Base-by-base conservation (phyloP, 208 protist genomes). In the Leishmania tropica region DNA sequence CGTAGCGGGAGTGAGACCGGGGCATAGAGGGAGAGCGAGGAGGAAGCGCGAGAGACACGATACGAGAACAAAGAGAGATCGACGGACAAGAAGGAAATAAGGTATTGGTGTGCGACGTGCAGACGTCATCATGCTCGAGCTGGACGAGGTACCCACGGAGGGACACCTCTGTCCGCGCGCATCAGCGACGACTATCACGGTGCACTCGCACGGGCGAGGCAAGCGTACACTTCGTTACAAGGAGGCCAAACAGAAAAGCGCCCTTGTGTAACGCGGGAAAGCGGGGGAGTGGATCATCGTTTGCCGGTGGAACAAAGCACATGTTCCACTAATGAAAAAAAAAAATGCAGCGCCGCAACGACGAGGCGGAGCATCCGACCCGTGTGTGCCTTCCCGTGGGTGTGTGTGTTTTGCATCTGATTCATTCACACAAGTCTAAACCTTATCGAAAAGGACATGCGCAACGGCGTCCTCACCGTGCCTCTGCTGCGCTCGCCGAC, bases 401-500 rank as follows among this genome's bases (percentile, higher is more conserved):
- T 24, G 21, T 10, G 6, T 28, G 17, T 71, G 6, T 67, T 7
- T 37, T 40, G 11, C 62, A 21, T 37, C 31, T 17, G 15, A 15
- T 67, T 31, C 3, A 17, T 37, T 67, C 17, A 21, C 31, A 67
- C 15, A n/a, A 7, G n/a, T 4, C 62, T 13, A 21, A 64, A 31
- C 62, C 3, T 2, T n/a, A 40, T 21, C 31, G 37, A 53, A 10
- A 35, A 53, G 40, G 31, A 28, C 19, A 47, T 6, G 3, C 15
- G 31, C 31, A 28, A 31, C 13, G n/a, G 40, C 21, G 65, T 42
- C 48, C 31, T 60, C 35, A 58, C 4, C 17, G 31, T n/a, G 51
- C n/a, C 19, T 79, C 19, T 40, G 17, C 21, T 65, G 15, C 70
- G 24, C 72, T 73, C 15, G 28, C 24, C 1, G 82, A 86, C 11